Base-by-base conservation (phyloP, 169 alveolate species). In the Ichthyophthirius multifiliis region DNA sequence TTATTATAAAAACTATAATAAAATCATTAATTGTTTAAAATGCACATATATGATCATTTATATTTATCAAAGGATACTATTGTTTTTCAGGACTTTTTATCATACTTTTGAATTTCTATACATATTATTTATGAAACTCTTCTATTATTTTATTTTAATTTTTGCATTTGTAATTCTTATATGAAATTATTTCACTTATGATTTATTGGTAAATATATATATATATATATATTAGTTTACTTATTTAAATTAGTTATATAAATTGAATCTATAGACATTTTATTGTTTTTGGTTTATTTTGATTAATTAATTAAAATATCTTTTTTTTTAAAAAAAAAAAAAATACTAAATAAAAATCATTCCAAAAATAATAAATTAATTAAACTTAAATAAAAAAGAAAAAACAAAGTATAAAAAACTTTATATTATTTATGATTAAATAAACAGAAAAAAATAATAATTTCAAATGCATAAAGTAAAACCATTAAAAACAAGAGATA, bases 231-330 rank as follows among this genome's bases (percentile, higher is more conserved):
- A 0, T 55, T 20, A 55, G n/a, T 23, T 43, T 78, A 78, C 84
- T 78, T 75, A 78, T 37, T 78, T 44, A 41, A 18, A n/a, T 76
- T 47, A 27, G 65, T 43, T 43, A 78, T 78, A 35, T 63, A 78
- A 6, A 78, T 78, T 65, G 84, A 35, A 45, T 78, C 84, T 16
- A 78, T 44, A 31, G 84, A 63, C 84, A 78, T 78, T 78, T 43
- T 39, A 18, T n/a, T n/a, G n/a, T n/a, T n/a, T n/a, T n/a, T n/a
- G n/a, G n/a, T n/a, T n/a, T n/a, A n/a, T n/a, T n/a, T n/a, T n/a
- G n/a, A n/a, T n/a, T n/a, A n/a, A n/a, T n/a, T n/a, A n/a, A n/a
- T n/a, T n/a, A n/a, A n/a, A n/a, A n/a, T n/a, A n/a, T n/a, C n/a
- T n/a, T n/a, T n/a, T n/a, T n/a, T n/a, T n/a, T n/a, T n/a, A n/a